Conservation (phyloP, 2,329 filamentous ascomycete species). For the Fusarium sp. region DNA sequence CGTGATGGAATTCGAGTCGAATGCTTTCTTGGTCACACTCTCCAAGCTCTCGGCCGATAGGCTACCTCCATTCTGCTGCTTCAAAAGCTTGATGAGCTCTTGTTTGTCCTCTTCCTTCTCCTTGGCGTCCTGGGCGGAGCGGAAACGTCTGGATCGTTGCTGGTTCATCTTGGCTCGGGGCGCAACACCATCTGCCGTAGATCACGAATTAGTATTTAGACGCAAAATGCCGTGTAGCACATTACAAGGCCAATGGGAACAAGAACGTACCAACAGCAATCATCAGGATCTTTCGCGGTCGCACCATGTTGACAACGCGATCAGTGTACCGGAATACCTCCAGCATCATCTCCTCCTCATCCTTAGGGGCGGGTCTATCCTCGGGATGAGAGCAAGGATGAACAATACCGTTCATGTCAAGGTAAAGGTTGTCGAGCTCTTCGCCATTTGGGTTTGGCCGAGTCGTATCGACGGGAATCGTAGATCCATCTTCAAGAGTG, state of each 20-base stretch:
- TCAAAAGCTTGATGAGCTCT: constrained; percentile 86
- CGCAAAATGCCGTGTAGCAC: too few relatives aligned
- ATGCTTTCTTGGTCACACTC: constrained; percentile 84
- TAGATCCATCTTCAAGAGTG: constrained; percentile 82
- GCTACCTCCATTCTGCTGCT: constrained; percentile 78
- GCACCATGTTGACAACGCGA: constrained; percentile 97
- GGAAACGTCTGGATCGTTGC: constrained; percentile 94
- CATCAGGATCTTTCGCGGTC: constrained; percentile 94
- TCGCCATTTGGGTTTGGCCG: constrained; percentile 95
- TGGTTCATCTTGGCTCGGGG: constrained; percentile 99
- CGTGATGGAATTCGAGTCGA: constrained; percentile 89
- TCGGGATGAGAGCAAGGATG: constrained; percentile 99
- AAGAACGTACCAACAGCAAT: constrained; percentile 85
- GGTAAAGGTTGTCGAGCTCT: constrained; percentile 96
- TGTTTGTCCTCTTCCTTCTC: constrained; percentile 94
- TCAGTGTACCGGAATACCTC: constrained; percentile 99
- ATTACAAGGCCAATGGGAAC: not conserved
- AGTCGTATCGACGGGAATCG: constrained; percentile 87
- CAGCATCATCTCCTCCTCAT: constrained; percentile 99
- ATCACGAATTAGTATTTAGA: constrained; percentile 43
- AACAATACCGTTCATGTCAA: constrained; percentile 99
- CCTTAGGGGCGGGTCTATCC: constrained; percentile 88
- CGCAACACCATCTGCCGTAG: constrained; percentile 85
- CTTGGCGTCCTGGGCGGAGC: constrained; percentile 91
- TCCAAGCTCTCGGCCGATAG: constrained; percentile 72